Evolutionary conservation across 2,329 filamentous ascomycete genomes (phyloP), one percentile per base, ranked within the genome.

Genomic region (Colletotrichum navitas): DNA sequence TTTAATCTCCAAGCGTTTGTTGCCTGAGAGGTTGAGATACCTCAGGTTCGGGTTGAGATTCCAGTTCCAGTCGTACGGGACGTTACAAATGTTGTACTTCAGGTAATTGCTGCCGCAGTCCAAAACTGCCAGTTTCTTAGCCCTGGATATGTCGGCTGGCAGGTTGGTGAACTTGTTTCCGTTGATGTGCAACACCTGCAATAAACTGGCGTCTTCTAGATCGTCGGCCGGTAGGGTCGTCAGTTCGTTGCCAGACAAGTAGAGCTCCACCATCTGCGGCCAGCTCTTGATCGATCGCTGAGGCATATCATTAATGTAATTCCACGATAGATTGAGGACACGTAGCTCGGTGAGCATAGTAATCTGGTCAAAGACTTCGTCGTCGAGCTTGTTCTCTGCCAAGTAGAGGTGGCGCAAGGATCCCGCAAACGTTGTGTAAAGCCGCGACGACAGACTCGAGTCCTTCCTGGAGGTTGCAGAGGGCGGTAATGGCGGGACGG

Each of bases 41-140:
- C 95, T 93, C 75, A 99, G 84, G 77, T 98, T 97, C 60, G 93
- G 94, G 78, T 99, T 99, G 87, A 96, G 93, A 78, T 98, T 98
- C 96, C 96, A 99, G 78, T 99, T 99, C 96, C 96, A 99, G 80
- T 99, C 96, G 79, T 99, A 99, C 0, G 95, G 96, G 87, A 97
- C 97, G 78, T 99, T 99, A 39, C 94, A 96, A 59, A 99, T 97
- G 79, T 99, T 99, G 87, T 99, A 99, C 81, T 98, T 99, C 68
- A 99, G 86, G 29, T 90, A 91, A 79, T 99, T 99, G 86, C 93
- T 98, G 72, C 95, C 95, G 74, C 97, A 97, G 81, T 99, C 96
- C 62, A 99, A 86, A 61, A 98, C 92, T 6, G 94, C 92, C 34
- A 99, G 88, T 81, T 96, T 96, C 82, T 94, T 93, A 55, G 97